Percentiles rank a stretch among this genome's conserved stretches.
Conservation (phyloP, 306 rosid genomes). For the Vigna angularis region DNA sequence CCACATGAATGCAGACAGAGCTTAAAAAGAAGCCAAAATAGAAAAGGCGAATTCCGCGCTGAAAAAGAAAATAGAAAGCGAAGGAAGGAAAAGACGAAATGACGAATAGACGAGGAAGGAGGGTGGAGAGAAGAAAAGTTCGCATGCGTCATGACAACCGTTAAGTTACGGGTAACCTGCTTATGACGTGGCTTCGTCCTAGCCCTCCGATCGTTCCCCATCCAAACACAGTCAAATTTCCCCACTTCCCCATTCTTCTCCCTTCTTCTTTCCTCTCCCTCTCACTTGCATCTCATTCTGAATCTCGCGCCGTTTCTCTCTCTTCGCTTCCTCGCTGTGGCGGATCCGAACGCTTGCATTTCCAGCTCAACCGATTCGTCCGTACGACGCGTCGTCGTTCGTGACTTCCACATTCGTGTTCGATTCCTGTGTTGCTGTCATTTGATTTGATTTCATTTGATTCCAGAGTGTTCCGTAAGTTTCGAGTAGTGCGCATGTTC, state of each 20-base stretch:
- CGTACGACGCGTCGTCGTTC: not conserved
- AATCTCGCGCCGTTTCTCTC: constrained; percentile 44
- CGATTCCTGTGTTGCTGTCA: not conserved
- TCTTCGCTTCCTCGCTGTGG: constrained; percentile 9
- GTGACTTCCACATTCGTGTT: not conserved
- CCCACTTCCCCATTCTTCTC: not conserved
- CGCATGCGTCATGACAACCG: constrained; percentile 29
- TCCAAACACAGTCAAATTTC: not conserved
- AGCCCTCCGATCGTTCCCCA: constrained; percentile 19
- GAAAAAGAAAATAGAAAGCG: constrained; percentile 1
- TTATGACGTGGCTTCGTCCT: constrained; percentile 32
- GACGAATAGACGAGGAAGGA: not conserved
- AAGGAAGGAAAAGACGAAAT: constrained; percentile 30
- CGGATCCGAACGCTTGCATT: constrained; percentile 38
- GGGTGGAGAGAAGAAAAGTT: not conserved
- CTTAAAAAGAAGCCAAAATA: not conserved
- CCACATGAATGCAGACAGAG: not conserved
- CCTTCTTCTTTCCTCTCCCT: not conserved
- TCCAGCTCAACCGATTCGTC: not conserved
- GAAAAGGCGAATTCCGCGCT: not conserved
- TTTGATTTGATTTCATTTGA: not conserved
- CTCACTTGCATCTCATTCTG: constrained; percentile 35
- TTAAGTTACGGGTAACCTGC: not conserved
- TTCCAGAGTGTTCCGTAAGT: constrained; percentile 27
- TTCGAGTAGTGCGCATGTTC: not conserved